phyloP scores from a whole-genome alignment of 2,329 filamentous ascomycete species.

The Trichoderma simmonsii region DNA sequence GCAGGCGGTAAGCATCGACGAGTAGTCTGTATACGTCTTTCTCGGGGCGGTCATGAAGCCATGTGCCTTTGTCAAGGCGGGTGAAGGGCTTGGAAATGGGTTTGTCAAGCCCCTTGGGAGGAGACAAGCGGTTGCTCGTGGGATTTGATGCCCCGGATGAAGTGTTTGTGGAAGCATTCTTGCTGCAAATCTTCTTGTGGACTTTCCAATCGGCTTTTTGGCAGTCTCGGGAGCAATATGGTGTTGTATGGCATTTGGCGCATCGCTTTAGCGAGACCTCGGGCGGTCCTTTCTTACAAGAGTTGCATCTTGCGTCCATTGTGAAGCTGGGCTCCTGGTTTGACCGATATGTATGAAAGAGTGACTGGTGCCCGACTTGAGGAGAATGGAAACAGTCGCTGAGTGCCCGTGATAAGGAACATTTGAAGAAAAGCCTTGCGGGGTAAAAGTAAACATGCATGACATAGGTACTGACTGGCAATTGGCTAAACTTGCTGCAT shows the following conservation, averaged over 20 bases:
- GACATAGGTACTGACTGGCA: too few relatives aligned
- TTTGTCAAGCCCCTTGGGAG: slow-evolving; percentile 23
- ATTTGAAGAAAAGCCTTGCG: too few relatives aligned
- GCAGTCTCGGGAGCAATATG: background rate
- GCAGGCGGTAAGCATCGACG: slow-evolving; percentile 47
- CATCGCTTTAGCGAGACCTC: background rate
- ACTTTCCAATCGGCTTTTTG: background rate
- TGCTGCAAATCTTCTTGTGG: slow-evolving; percentile 35
- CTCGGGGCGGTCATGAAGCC: slow-evolving; percentile 43
- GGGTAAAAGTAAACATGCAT: too few relatives aligned
- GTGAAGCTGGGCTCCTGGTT: background rate
- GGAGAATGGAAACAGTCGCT: background rate
- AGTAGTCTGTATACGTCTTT: slow-evolving; percentile 44
- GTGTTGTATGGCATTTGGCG: background rate
- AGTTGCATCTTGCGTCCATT: background rate
- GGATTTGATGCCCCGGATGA: slow-evolving; percentile 16
- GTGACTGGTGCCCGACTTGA: background rate
- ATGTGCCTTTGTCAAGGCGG: slow-evolving; percentile 38
- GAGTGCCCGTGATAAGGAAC: too few relatives aligned
- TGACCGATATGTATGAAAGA: background rate
- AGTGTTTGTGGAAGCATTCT: background rate
- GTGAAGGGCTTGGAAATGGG: slow-evolving; percentile 38
- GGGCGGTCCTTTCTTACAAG: background rate
- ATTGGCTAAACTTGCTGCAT: too few relatives aligned
- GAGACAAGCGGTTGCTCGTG: background rate